A percentile compares a stretch with the other conserved stretches of the same genome.
These are phyloP conservation scores for Penicillium parvum DNA, from an alignment of 495 filamentous ascomycete genomes.

Conservation along the genomic window DNA sequence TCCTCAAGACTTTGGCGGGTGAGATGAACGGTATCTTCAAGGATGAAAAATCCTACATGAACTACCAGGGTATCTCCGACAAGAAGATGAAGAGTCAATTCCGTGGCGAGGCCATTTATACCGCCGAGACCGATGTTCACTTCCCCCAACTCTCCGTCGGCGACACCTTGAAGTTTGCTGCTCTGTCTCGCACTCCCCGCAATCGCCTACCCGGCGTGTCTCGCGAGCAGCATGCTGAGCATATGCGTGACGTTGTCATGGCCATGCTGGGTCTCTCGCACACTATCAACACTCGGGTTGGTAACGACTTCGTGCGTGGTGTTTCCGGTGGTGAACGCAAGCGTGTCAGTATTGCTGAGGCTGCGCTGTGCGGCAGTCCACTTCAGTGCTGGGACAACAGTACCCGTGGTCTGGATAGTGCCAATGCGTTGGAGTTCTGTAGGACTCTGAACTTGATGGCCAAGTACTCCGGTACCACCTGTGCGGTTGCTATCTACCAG, in stretches of 20 bases:
- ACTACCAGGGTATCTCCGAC: conserved; percentile 74
- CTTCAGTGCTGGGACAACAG: conserved; percentile 78
- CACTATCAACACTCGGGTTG: conserved; percentile 43
- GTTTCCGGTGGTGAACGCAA: conserved; percentile 80
- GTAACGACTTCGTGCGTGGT: conserved; percentile 74
- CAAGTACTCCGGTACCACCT: conserved; percentile 62
- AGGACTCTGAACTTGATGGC: conserved; percentile 65
- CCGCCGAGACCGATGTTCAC: conserved; percentile 62
- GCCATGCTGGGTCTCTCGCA: conserved; percentile 52
- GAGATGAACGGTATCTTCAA: conserved; percentile 71
- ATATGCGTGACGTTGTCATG: conserved; percentile 51
- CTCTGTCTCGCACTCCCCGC: conserved; percentile 38
- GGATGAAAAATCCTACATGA: conserved; percentile 51
- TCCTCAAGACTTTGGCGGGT: conserved; percentile 68
- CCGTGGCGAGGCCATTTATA: conserved; percentile 67
- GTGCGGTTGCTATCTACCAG: conserved; percentile 76
- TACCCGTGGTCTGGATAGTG: conserved; percentile 74
- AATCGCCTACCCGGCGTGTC: conserved; percentile 39
- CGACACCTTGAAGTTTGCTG: conserved; percentile 55
- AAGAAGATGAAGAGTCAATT: conserved; percentile 63
- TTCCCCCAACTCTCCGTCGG: conserved; percentile 58
- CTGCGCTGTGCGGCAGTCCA: conserved; percentile 58
- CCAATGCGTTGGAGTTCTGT: conserved; percentile 66
- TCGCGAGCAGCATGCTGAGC: conserved; percentile 37
- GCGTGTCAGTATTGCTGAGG: conserved; percentile 47